Conservation (phyloP, 2,329 filamentous ascomycete genomes). For the Daldinia sp. region DNA sequence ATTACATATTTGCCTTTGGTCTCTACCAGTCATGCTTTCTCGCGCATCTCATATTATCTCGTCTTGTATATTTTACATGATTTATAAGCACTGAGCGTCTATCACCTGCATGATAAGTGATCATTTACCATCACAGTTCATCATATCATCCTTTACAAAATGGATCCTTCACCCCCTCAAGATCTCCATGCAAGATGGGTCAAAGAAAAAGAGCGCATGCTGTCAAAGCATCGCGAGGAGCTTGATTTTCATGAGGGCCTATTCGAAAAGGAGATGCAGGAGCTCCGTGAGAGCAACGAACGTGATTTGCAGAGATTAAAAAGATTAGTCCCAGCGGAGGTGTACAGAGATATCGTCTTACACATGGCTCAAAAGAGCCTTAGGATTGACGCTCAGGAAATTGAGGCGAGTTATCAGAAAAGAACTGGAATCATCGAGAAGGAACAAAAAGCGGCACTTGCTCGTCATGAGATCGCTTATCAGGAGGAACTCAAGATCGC, state of each 20-base stretch:
- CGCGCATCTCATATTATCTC: background rate
- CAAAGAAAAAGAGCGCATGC: constrained; percentile 14
- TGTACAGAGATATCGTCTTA: constrained; percentile 19
- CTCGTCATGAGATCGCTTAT: constrained; percentile 2
- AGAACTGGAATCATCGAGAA: constrained; percentile 8
- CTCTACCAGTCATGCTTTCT: background rate
- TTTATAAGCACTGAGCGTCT: background rate
- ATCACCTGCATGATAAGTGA: background rate
- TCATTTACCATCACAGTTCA: background rate
- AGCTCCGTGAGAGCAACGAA: constrained; percentile 3
- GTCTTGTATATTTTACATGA: background rate
- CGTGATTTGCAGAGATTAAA: constrained; percentile 17
- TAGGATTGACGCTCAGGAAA: constrained; percentile 8
- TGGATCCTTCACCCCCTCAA: constrained; percentile 10
- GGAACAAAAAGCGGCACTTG: constrained; percentile 5
- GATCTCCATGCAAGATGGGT: constrained; percentile 19
- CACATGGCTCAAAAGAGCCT: constrained; percentile 28
- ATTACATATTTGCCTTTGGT: background rate
- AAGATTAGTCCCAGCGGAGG: background rate
- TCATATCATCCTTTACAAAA: background rate
- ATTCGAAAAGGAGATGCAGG: constrained; percentile 19
- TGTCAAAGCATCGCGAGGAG: constrained; percentile 22
- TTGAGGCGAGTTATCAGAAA: constrained; percentile 1
- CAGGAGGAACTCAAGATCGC: background rate
- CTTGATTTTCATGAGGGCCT: constrained; percentile 12